Conservation (phyloP, 2,329 filamentous ascomycete genomes). For the Catunica adiposa region DNA sequence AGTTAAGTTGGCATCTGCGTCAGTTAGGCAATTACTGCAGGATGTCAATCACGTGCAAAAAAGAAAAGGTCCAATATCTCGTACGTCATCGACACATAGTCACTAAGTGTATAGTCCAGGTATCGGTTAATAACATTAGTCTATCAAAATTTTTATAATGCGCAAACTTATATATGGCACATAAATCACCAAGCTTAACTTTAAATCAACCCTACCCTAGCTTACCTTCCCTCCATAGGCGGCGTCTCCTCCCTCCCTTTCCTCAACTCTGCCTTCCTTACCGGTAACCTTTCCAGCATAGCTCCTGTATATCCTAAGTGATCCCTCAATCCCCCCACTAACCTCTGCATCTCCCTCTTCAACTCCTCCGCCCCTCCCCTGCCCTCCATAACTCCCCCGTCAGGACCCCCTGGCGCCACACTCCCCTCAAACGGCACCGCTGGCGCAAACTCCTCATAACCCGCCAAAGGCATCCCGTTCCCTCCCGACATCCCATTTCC, state of each 20-base stretch:
- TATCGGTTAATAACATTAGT: too few relatives aligned
- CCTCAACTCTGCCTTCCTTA: constrained; percentile 11
- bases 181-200: too few relatives aligned
- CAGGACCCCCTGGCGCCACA: constrained; percentile 8
- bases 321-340: constrained; percentile 11
- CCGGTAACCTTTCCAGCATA: constrained; percentile 13
- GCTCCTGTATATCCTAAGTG: constrained; percentile 13
- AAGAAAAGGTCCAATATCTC: too few relatives aligned
- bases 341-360: constrained; percentile 14
- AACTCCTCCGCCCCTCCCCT: constrained; percentile 8
- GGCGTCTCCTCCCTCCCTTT: constrained; percentile 11
- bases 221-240: not conserved
- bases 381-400: constrained; percentile 12
- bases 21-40: too few relatives aligned
- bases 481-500: constrained; percentile 2
- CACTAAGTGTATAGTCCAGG: too few relatives aligned
- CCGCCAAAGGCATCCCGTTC: not conserved
- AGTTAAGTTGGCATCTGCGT: too few relatives aligned
- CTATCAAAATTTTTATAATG: too few relatives aligned
- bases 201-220: not conserved
- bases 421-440: constrained; percentile 10
- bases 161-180: too few relatives aligned
- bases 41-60: too few relatives aligned
- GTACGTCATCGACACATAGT: too few relatives aligned
- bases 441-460: constrained; percentile 9